Evolutionary conservation across 345 rosid genomes (phyloP), one percentile per base, ranked within the genome.

Genomic region (Excoecaria cochinchinensis): DNA sequence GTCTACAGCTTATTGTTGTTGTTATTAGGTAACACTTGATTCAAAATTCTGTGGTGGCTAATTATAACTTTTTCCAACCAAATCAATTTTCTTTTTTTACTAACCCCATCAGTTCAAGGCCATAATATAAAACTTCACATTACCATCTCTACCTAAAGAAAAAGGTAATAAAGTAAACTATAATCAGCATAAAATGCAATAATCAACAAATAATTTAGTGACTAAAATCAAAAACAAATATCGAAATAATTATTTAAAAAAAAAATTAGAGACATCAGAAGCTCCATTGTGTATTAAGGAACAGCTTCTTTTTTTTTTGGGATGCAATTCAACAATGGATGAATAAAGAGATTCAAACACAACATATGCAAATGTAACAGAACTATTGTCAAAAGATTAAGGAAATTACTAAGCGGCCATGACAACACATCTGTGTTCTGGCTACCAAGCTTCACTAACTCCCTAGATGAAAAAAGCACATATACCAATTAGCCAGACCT

Each of bases 361-460:
- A 71, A n/a, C 65, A 81, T 69, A 69, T 6, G 65, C 53, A 75
- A 76, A 69, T 42, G 61, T n/a, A 77, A 75, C 19, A 38, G 78
- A 78, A 57, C 78, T 69, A 71, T 62, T 17, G 7, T 75, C 64
- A 75, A 80, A 87, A 85, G 79, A 83, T 83, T 62, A 79, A 82
- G 81, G 77, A 85, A 85, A 84, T 88, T 85, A 88, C 86, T 85
- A 86, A 81, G 78, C 25, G 22, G 76, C 80, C 84, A 86, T 78
- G 84, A 80, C 48, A 80, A 79, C 77, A 86, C 82, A 81, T 82
- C 85, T 82, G 80, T 79, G 76, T 76, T 80, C 85, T 79, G 74
- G 83, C 83, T 78, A 87, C 84, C 73, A 71, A 71, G 83, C 89
- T 82, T 88, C 84, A 85, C 91, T 88, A 86, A 82, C 66, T 67